Conservation (phyloP, 176 grass and related monocot genomes). For the Eragrostis curvula region DNA sequence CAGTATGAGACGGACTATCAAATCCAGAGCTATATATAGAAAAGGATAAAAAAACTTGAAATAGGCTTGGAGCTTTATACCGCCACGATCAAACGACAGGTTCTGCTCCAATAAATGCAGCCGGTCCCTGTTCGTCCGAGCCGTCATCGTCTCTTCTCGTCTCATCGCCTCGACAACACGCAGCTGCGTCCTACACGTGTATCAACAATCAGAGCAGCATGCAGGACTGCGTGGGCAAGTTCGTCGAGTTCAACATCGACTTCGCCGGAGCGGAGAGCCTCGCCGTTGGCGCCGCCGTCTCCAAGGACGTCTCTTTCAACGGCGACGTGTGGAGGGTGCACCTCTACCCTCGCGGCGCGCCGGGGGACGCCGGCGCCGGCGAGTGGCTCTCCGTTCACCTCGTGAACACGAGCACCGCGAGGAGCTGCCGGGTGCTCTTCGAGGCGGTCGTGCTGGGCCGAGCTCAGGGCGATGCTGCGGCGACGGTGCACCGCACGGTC, state of each 20-base stretch:
- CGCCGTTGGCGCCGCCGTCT: neutral
- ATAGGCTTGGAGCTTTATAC: neutral
- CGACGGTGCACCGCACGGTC: neutral
- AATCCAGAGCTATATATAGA: neutral
- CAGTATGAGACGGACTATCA: neutral
- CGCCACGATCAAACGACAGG: neutral
- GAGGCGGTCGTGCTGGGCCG: neutral
- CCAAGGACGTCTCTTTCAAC: neutral
- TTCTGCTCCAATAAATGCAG: neutral
- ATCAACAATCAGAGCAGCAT: neutral
- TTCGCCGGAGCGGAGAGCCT: neutral
- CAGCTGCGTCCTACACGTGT: neutral
- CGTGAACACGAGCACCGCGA: neutral
- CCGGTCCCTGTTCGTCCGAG: neutral
- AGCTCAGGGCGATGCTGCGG: neutral
- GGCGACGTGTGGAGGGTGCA: neutral
- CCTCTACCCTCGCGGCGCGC: neutral
- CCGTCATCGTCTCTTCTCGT: neutral
- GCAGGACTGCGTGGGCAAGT: neutral
- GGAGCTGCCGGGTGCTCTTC: neutral
- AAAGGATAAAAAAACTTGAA: neutral
- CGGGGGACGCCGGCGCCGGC: neutral
- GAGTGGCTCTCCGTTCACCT: neutral
- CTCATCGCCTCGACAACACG: neutral
- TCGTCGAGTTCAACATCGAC: slow-evolving; percentile 9